A percentile compares a stretch with the other conserved stretches of the same genome.
These are phyloP conservation scores for Claviceps sp. DNA, from an alignment of 2,329 filamentous ascomycete species.

Conservation along the genomic window DNA sequence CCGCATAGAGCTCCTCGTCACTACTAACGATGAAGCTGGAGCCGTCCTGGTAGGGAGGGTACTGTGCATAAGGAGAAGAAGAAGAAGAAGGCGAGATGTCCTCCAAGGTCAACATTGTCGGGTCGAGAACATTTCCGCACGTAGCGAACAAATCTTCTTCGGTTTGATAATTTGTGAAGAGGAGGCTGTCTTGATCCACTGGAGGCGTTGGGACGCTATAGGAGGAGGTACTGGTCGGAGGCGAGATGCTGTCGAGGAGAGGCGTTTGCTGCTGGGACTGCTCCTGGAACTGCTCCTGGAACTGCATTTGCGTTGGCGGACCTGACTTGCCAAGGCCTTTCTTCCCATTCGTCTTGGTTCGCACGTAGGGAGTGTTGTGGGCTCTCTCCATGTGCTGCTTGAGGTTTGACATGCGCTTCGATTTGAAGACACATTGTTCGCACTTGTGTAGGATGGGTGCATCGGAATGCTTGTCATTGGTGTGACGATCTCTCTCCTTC, in stretches of 20 bases:
- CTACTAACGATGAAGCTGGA: conserved; percentile 46
- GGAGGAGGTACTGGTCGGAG: conserved; percentile 41
- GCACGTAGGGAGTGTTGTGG: conserved; percentile 79
- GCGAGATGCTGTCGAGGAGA: conserved; percentile 46
- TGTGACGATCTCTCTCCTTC: conserved; percentile 91
- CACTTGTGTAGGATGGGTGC: conserved; percentile 75
- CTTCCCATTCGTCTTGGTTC: conserved; percentile 84
- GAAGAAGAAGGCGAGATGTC: conserved; percentile 25
- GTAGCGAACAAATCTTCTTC: conserved; percentile 31
- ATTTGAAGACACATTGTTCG: conserved; percentile 78
- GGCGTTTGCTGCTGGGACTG: conserved; percentile 35
- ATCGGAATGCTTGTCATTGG: conserved; percentile 88
- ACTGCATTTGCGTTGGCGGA: conserved; percentile 18
- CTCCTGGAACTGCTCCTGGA: neutral
- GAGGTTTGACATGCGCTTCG: conserved; percentile 91
- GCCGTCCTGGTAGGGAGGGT: conserved; percentile 46
- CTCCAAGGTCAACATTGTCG: conserved; percentile 27
- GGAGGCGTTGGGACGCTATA: conserved; percentile 45
- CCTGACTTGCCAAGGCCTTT: conserved; percentile 32
- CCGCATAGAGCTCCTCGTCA: conserved; percentile 50
- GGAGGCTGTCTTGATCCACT: conserved; percentile 27
- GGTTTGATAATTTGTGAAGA: conserved; percentile 35
- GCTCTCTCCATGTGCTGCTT: conserved; percentile 99
- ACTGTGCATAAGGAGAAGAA: conserved; percentile 32
- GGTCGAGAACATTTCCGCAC: conserved; percentile 23